Evolutionary conservation across 805 yeast genomes (phyloP).

Genomic region (Teunomyces aglyptinius): DNA sequence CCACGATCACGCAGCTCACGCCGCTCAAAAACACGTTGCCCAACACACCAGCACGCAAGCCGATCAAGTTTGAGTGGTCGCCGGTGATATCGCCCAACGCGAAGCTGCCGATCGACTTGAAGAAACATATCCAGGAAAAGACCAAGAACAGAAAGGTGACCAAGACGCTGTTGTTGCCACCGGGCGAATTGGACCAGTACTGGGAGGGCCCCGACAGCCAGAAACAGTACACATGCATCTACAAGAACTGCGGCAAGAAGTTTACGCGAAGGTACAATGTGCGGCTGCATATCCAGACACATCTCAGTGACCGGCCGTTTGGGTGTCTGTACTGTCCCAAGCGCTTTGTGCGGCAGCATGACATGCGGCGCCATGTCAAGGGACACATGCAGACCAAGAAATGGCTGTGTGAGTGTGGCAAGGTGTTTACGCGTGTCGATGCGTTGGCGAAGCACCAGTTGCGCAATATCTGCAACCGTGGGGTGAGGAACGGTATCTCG

Average conservation of each 20-base stretch:
- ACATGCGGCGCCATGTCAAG: conserved; percentile 82
- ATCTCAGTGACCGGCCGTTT: conserved; percentile 91
- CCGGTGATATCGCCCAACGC: conserved; percentile 42
- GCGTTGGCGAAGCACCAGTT: conserved; percentile 79
- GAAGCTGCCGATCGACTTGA: conserved; percentile 15
- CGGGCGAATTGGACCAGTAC: conserved; percentile 83
- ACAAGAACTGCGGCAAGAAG: conserved; percentile 72
- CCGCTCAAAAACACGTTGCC: conserved; percentile 36
- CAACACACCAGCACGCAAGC: conserved; percentile 34
- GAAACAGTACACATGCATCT: conserved; percentile 71
- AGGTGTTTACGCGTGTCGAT: conserved; percentile 85
- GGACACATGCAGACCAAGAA: conserved; percentile 75
- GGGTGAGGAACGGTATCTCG: conserved; percentile 36
- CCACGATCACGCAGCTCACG: conserved; percentile 39
- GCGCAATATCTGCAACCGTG: conserved; percentile 81
- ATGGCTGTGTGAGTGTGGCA: conserved; percentile 85
- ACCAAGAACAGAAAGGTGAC: conserved; percentile 49
- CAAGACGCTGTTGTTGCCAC: conserved; percentile 72
- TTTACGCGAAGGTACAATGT: conserved; percentile 90
- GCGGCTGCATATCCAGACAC: conserved; percentile 95
- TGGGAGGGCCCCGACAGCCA: conserved; percentile 77
- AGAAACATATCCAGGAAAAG: conserved; percentile 35
- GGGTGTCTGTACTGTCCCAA: conserved; percentile 74
- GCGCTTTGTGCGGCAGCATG: conserved; percentile 93
- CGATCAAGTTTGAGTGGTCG: conserved; percentile 41